Evolutionary conservation across 192 early-diverging fungal species (phyloP).

Genomic region (Funneliformis mosseae): DNA sequence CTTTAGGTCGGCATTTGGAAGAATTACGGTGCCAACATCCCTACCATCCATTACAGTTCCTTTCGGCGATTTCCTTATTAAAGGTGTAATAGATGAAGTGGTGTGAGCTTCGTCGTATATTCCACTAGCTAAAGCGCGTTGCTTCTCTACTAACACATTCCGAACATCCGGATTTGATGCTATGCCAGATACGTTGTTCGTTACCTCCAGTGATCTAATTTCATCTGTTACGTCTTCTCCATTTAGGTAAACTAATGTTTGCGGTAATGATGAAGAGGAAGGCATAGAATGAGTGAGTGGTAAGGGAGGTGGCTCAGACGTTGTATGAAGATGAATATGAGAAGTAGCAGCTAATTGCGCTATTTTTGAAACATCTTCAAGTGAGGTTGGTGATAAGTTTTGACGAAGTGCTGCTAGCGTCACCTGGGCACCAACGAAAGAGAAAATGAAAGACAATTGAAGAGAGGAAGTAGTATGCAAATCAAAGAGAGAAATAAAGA

Average conservation of each 20-base stretch:
- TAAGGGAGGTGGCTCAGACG: neutral
- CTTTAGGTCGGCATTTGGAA: slow-evolving; percentile 78
- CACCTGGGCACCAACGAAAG: neutral
- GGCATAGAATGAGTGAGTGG: neutral
- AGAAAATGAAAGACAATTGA: neutral
- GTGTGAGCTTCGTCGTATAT: neutral
- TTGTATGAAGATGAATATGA: slow-evolving; percentile 34
- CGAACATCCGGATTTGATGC: slow-evolving; percentile 63
- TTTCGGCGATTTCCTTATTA: neutral
- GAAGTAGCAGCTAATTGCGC: slow-evolving; percentile 34
- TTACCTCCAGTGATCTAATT: slow-evolving; percentile 61
- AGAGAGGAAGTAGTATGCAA: neutral
- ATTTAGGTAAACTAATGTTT: slow-evolving; percentile 47
- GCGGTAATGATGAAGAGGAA: slow-evolving; percentile 19
- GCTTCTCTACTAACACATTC: slow-evolving; percentile 53
- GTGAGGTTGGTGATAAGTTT: neutral
- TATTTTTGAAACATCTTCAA: neutral
- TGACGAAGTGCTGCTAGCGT: slow-evolving; percentile 1
- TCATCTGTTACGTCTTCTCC: slow-evolving; percentile 65
- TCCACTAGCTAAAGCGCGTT: slow-evolving; percentile 53
- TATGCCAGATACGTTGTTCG: slow-evolving; percentile 57
- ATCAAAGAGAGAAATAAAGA: neutral
- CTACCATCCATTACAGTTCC: slow-evolving; percentile 88
- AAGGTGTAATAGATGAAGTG: too few species aligned
- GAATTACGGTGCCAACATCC: slow-evolving; percentile 76